Evolutionary conservation across 495 filamentous ascomycete genomes (phyloP).

Genomic region (Neurospora tetrasperma): DNA sequence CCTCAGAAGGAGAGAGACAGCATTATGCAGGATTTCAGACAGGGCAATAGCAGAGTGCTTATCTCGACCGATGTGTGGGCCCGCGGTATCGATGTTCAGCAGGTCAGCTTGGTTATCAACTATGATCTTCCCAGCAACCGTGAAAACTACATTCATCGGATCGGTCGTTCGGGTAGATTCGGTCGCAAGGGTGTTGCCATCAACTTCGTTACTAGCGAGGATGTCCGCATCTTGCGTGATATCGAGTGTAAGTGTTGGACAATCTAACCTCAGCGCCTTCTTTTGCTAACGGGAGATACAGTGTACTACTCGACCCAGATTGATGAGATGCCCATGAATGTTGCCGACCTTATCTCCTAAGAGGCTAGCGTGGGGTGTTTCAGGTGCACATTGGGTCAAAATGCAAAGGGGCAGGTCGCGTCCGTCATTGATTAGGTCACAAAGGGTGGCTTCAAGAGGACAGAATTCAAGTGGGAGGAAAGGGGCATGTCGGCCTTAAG

Average conservation of each 20-base stretch:
- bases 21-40: conserved; percentile 99
- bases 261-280: background rate
- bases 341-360: conserved; percentile 55
- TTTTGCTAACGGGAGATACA: conserved; percentile 14
- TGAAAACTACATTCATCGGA: conserved; percentile 99
- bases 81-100: conserved; percentile 98
- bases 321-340: conserved; percentile 83
- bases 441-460: background rate
- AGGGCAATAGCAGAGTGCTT: conserved; percentile 91
- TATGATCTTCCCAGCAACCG: conserved; percentile 97
- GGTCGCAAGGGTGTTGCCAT: conserved; percentile 99
- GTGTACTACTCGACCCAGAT: conserved; percentile 71
- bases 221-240: conserved; percentile 98
- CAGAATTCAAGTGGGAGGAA: background rate
- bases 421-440: background rate
- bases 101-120: conserved; percentile 99
- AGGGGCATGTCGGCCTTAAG: background rate
- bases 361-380: background rate
- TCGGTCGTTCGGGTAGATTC: conserved; percentile 97
- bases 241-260: conserved; percentile 54
- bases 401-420: background rate
- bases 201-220: conserved; percentile 98
- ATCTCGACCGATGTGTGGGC: conserved; percentile 96
- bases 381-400: background rate
- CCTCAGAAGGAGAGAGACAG: conserved; percentile 92